Base-by-base conservation (phyloP, 2,329 filamentous ascomycete species). In the Penicillium brasilianum region DNA sequence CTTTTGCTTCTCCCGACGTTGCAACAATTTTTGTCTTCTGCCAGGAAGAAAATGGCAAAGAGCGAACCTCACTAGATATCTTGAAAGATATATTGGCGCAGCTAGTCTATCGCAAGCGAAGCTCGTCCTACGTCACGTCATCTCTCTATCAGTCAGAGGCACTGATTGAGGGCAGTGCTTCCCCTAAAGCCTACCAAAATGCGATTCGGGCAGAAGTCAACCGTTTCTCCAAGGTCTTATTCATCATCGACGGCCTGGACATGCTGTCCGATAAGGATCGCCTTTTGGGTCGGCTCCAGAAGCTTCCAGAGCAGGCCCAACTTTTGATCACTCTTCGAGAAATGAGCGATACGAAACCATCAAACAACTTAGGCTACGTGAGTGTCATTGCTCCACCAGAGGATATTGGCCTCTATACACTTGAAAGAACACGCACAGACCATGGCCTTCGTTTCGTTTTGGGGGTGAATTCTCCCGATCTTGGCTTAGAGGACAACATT, bases 171-270 rank as follows among this genome's bases (percentile, higher is more conserved):
- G 68, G 66, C 6, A 65, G 61, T 0, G 73, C 68, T 1, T 72
- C 73, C 1, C 41, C 72, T 2, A 75, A 76, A 37, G 56, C 65
- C 4, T 76, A 72, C 30, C 72, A 74, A 55, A 66, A 73, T 59
- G 72, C 73, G 0, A 74, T 76, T 18, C 69, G 72, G 0, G 68
- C 73, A 0, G 73, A 75, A 43, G 61, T 74, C 13, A 72, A 74
- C 48, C 60, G 65, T 0, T 76, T 74, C 14, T 71, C 72, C 0
- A 69, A 68, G 20, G 72, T 74, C 0, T 63, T 74, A 9, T 61
- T 76, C 6, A 39, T 76, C 0, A 65, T 75, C 8, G 73, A 76
- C 55, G 73, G 73, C 13, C 44, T 76, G 0, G 73, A 76, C 39
- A 64, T 68, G 32, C 32, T 67, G 4, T 57, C 66, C 0, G 73